Percentiles rank a stretch among this genome's conserved stretches.
These are phyloP conservation scores for Penicillium sp. DNA, from an alignment of 2,329 filamentous ascomycete genomes.

Conservation along the genomic window DNA sequence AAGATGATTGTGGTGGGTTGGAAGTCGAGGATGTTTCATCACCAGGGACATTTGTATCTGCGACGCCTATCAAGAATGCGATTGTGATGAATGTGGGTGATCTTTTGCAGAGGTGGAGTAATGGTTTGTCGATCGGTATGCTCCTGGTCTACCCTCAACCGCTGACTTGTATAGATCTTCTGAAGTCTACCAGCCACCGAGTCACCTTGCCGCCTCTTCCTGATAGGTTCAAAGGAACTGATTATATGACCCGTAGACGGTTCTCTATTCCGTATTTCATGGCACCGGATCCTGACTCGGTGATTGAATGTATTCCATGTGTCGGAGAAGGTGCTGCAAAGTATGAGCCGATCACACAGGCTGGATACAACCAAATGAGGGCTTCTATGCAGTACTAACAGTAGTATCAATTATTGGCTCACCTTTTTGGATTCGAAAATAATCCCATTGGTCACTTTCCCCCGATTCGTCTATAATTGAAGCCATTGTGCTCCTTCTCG, in stretches of 20 bases:
- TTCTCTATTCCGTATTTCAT: constrained; percentile 65
- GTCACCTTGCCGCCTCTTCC: constrained; percentile 49
- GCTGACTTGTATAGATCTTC: constrained; percentile 39
- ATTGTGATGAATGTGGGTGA: constrained; percentile 54
- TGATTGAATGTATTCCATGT: constrained; percentile 56
- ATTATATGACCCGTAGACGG: constrained; percentile 50
- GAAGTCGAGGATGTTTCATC: constrained; percentile 49
- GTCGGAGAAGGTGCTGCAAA: constrained; percentile 46
- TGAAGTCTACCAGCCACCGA: constrained; percentile 56
- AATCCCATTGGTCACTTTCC: neutral
- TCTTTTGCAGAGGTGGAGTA: constrained; percentile 52
- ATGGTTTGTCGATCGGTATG: constrained; percentile 37
- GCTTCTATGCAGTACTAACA: constrained; percentile 21
- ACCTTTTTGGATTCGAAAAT: neutral
- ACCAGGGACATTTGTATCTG: constrained; percentile 45
- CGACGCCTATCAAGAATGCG: constrained; percentile 41
- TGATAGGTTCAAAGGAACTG: constrained; percentile 39
- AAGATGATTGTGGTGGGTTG: constrained; percentile 54
- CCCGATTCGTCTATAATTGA: neutral
- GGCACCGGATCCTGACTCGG: constrained; percentile 49
- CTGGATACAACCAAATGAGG: constrained; percentile 34
- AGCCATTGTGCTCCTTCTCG: neutral
- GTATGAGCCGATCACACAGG: constrained; percentile 52
- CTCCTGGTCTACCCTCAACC: neutral
- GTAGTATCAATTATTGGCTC: neutral